Base-by-base conservation (phyloP, 1,284 basidiomycete species). In the Trichosporon coremiiforme region DNA sequence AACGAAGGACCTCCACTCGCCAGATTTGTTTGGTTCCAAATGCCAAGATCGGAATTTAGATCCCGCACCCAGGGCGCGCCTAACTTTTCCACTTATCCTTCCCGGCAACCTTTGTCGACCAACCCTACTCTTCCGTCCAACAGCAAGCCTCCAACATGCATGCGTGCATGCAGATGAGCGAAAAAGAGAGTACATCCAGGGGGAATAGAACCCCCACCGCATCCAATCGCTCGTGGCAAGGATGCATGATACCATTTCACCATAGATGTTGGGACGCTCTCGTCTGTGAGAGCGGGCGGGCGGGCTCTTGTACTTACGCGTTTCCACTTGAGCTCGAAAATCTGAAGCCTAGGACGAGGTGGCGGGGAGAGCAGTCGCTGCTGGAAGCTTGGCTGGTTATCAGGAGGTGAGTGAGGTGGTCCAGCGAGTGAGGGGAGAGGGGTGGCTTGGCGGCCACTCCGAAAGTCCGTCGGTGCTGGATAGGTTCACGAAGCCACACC, bases 201-300 rank as follows among this genome's bases (percentile, higher is more conserved):
- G 50, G 50, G 50, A 53, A 53, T 53, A 20, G 50, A 53, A 53
- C 50, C 50, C 50, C 50, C 50, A 53, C 50, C 50, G 50, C 50
- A 53, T 53, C 50, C 5, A 53, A 25, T 22, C 50, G 8, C 8
- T 8, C 50, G 38, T 53, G 50, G 50, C 50, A 53, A 53, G 5
- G 50, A 53, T 53, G 50, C 50, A 53, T 53, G 50, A 53, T 53
- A 53, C 50, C 50, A 53, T 53, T 53, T 53, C 50, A 53, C 50
- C 50, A 53, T 53, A 53, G 50, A 53, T 53, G 50, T 53, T 2
- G 1, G 50, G 50, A 22, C 50, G 50, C 20, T 17, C 20, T 53
- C 17, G 6, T 20, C 45, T 17, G 17, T 47, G 45, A 20, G 20
- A 5, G 17, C 6, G 17, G 4, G 7, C 45, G 17, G 45, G 45